Percentiles rank a stretch among this genome's conserved stretches.
Evolutionary conservation across 2,329 filamentous ascomycete genomes (phyloP).

Genomic region (Monilinia fructigena): DNA sequence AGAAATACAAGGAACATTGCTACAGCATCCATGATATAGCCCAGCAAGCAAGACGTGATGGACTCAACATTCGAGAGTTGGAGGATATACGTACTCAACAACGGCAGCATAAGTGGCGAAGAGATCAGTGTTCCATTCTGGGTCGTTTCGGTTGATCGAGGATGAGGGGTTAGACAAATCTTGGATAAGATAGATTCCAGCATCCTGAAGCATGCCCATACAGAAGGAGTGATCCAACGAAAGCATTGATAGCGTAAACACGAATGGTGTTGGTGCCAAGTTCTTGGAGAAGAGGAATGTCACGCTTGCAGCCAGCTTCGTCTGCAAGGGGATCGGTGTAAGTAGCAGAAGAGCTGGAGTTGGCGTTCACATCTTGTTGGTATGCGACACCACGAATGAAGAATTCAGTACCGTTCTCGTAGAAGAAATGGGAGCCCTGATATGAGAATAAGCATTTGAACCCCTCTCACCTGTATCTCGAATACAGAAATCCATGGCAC

Average conservation of each 20-base stretch:
- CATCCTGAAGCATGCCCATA: conserved; percentile 78
- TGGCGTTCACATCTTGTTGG: conserved; percentile 72
- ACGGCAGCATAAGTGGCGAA: conserved; percentile 81
- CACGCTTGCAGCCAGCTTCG: conserved; percentile 69
- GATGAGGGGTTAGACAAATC: conserved; percentile 78
- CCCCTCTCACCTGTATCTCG: background rate
- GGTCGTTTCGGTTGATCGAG: conserved; percentile 82
- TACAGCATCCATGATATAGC: background rate
- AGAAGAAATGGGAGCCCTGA: conserved; percentile 41
- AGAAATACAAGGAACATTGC: background rate
- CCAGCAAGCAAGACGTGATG: background rate
- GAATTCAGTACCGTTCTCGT: conserved; percentile 72
- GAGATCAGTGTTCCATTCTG: conserved; percentile 75
- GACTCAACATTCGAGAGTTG: background rate
- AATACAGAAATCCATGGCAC: conserved; percentile 3
- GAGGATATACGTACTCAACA: conserved; percentile 56
- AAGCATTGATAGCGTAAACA: conserved; percentile 88
- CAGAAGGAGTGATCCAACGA: conserved; percentile 73
- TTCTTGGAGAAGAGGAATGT: conserved; percentile 76
- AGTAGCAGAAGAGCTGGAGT: conserved; percentile 48
- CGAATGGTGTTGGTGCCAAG: conserved; percentile 90
- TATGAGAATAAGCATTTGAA: conserved; percentile 18
- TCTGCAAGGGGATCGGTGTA: conserved; percentile 86
- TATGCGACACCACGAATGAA: conserved; percentile 95
- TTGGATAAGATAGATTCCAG: conserved; percentile 92